Evolutionary conservation across 495 filamentous ascomycete genomes (phyloP).

Genomic region (Penicillium egyptiacum): DNA sequence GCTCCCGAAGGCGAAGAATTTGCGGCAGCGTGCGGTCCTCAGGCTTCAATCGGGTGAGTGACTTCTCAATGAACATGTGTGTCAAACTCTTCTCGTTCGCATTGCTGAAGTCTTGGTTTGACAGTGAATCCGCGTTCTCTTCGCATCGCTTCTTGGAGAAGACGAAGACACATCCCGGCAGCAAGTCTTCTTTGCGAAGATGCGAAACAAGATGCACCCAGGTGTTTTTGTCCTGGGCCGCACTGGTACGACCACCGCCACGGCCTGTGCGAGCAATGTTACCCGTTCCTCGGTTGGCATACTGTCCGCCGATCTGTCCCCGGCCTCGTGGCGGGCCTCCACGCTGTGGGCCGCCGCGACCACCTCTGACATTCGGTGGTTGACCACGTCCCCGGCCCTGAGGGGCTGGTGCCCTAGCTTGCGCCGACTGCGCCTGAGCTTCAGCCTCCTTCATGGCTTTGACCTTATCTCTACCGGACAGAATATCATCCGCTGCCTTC

Average conservation of each 20-base stretch:
- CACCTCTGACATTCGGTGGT: conserved; percentile 35
- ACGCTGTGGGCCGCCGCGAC: conserved; percentile 18
- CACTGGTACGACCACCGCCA: conserved; percentile 78
- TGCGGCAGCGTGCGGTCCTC: conserved; percentile 89
- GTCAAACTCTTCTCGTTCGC: conserved; percentile 91
- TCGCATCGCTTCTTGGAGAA: conserved; percentile 98
- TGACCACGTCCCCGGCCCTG: conserved; percentile 49
- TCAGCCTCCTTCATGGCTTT: conserved; percentile 57
- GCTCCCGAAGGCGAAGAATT: conserved; percentile 80
- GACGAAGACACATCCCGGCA: conserved; percentile 95
- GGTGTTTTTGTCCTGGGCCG: conserved; percentile 90
- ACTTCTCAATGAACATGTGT: conserved; percentile 97
- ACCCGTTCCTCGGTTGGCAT: conserved; percentile 62
- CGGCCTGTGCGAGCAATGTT: conserved; percentile 87
- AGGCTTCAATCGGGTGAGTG: conserved; percentile 84
- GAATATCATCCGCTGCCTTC: conserved; percentile 86
- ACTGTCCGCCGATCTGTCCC: conserved; percentile 53
- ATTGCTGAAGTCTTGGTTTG: conserved; percentile 90
- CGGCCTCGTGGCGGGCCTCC: conserved; percentile 56
- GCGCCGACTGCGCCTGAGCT: conserved; percentile 37
- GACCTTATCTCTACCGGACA: conserved; percentile 79
- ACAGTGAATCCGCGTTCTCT: conserved; percentile 92
- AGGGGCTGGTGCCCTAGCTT: conserved; percentile 46
- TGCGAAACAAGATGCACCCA: conserved; percentile 95
- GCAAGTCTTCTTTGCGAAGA: conserved; percentile 78